These are phyloP conservation scores for Ophiostoma populinum DNA, from an alignment of 2,329 filamentous ascomycete genomes.

Conservation along the genomic window DNA sequence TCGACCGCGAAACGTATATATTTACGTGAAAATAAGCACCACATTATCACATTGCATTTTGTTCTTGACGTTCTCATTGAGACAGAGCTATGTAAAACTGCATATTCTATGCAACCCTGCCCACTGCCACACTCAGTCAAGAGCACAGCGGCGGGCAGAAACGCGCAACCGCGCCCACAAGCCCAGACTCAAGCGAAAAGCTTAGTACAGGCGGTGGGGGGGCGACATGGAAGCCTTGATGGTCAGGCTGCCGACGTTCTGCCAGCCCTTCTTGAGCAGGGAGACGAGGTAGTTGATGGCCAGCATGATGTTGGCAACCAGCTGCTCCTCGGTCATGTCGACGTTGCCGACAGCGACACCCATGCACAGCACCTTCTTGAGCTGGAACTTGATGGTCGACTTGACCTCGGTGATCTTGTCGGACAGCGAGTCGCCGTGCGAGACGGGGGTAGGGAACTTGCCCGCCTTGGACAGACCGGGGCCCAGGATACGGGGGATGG, in stretches of 20 bases:
- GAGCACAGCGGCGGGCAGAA: not conserved
- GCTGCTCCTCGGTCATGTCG: slow-evolving; percentile 88
- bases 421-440: slow-evolving; percentile 83
- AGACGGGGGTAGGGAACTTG: slow-evolving; percentile 99
- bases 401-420: slow-evolving; percentile 98
- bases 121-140: not conserved
- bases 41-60: too few relatives aligned
- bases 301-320: slow-evolving; percentile 98
- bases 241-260: slow-evolving; percentile 98
- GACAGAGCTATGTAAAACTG: not conserved
- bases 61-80: not conserved
- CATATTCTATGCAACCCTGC: too few relatives aligned
- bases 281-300: slow-evolving; percentile 99
- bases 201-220: slow-evolving; percentile 90
- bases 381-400: slow-evolving; percentile 99
- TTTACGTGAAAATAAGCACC: too few relatives aligned
- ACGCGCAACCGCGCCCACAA: not conserved
- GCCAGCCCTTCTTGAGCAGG: slow-evolving; percentile 99
- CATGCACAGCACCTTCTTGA: slow-evolving; percentile 99
- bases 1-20: too few relatives aligned
- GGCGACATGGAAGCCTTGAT: slow-evolving; percentile 99
- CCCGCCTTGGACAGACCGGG: slow-evolving; percentile 97
- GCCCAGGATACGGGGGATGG: slow-evolving; percentile 98
- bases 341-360: slow-evolving; percentile 99
- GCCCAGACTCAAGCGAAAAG: not conserved